phyloP scores from a whole-genome alignment of 257 asterid species.

The Ligustrum vulgare region DNA sequence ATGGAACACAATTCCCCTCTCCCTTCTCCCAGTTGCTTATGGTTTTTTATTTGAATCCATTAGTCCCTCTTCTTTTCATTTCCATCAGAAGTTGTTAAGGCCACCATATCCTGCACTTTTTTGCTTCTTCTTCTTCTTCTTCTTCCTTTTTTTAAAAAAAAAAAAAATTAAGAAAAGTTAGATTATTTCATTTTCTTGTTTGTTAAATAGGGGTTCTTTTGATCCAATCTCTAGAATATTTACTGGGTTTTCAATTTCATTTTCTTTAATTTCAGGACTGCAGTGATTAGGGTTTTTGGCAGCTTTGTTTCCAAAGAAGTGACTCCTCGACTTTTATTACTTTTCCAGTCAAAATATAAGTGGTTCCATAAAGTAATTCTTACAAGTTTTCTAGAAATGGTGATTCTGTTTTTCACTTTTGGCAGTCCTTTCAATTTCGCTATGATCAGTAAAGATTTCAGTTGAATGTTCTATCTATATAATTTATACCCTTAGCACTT shows the following conservation, averaged over 20 bases:
- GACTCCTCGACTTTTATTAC: constrained; percentile 16
- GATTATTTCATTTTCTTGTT: neutral
- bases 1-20: neutral
- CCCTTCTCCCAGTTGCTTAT: neutral
- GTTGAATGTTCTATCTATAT: constrained; percentile 15
- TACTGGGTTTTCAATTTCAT: neutral
- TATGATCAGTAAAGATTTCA: constrained; percentile 31
- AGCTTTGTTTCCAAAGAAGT: constrained; percentile 22
- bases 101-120: neutral
- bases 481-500: neutral
- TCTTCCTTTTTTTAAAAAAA: neutral
- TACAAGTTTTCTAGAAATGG: constrained; percentile 16
- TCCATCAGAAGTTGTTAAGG: neutral
- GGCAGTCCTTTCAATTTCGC: constrained; percentile 25
- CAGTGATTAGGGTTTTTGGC: constrained; percentile 15
- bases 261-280: neutral
- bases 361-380: constrained; percentile 23
- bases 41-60: neutral
- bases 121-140: neutral
- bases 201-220: neutral
- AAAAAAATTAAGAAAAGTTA: neutral
- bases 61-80: constrained; percentile 5
- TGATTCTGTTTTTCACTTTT: constrained; percentile 26
- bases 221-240: neutral
- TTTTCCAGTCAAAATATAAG: constrained; percentile 34